phyloP scores from a whole-genome alignment of 179 eudicot genomes.

The Beta corolliflora region DNA sequence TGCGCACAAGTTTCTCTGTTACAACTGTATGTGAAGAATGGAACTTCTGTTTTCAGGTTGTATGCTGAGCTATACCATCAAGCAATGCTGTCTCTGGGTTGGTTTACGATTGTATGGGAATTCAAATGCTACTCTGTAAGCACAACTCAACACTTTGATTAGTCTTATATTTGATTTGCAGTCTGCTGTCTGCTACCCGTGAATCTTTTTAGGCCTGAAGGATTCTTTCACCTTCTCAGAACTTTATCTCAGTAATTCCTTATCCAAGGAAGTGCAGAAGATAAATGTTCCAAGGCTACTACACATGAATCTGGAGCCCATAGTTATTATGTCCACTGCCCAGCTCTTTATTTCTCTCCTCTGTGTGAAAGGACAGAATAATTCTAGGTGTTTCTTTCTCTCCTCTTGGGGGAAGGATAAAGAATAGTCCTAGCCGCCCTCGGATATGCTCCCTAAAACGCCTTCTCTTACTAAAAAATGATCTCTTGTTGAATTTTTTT shows the following conservation, averaged over 20 bases:
- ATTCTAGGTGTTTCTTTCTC: too few relatives aligned
- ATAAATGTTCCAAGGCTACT: not conserved
- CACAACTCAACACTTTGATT: not conserved
- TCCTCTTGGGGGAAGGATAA: too few relatives aligned
- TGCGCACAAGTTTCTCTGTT: too few relatives aligned
- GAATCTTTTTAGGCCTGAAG: not conserved
- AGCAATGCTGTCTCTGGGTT: slow-evolving; percentile 3
- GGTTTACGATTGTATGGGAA: not conserved
- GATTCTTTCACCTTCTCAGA: not conserved
- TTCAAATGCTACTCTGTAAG: not conserved
- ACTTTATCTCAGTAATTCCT: not conserved
- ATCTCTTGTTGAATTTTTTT: not conserved
- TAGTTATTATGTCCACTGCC: not conserved
- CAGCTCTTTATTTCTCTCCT: not conserved
- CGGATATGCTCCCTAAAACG: not conserved
- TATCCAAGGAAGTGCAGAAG: not conserved
- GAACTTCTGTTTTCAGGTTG: not conserved
- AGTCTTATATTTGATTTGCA: not conserved
- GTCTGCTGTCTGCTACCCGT: not conserved
- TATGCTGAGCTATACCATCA: not conserved
- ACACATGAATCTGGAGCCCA: not conserved
- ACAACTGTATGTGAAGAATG: not conserved
- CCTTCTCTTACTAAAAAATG: not conserved
- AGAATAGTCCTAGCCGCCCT: not conserved
- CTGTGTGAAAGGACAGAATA: not conserved